A percentile compares a stretch with the other conserved stretches of the same genome.
Conservation (phyloP, 805 yeast genomes). For the Hanseniaspora valbyensis region DNA sequence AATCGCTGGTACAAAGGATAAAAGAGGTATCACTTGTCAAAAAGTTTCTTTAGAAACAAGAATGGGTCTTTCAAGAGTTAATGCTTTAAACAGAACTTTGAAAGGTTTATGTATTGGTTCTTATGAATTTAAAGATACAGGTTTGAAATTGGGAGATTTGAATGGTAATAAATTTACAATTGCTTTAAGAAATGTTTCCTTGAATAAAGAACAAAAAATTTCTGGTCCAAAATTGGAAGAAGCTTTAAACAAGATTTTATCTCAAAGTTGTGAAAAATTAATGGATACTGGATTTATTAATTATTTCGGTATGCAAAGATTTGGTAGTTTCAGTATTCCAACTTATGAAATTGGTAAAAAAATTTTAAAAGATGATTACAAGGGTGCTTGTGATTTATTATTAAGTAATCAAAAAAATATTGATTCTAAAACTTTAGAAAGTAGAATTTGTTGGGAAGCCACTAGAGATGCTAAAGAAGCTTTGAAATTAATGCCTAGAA, state of each 20-base stretch:
- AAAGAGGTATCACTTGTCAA: slow-evolving; percentile 93
- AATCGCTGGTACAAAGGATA: slow-evolving; percentile 92
- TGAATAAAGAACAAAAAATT: slow-evolving; percentile 20
- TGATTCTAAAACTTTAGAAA: slow-evolving; percentile 70
- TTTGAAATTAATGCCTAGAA: slow-evolving; percentile 68
- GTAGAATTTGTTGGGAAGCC: slow-evolving; percentile 71
- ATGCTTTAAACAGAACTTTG: slow-evolving; percentile 61
- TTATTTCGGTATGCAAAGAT: slow-evolving; percentile 96
- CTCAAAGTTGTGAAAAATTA: slow-evolving; percentile 46
- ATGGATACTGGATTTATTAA: slow-evolving; percentile 70
- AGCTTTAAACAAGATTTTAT: slow-evolving; percentile 38
- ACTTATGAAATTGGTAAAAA: slow-evolving; percentile 77
- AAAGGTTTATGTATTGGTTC: slow-evolving; percentile 74
- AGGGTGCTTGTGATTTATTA: slow-evolving; percentile 64
- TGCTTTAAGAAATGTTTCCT: slow-evolving; percentile 62
- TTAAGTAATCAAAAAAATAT: slow-evolving; percentile 78
- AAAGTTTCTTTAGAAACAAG: slow-evolving; percentile 50
- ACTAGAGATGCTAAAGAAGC: slow-evolving; percentile 58
- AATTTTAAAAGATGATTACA: slow-evolving; percentile 64
- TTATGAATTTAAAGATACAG: slow-evolving; percentile 51
- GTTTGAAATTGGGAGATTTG: slow-evolving; percentile 69
- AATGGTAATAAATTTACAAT: slow-evolving; percentile 82
- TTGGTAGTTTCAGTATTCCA: slow-evolving; percentile 89
- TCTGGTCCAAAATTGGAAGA: slow-evolving; percentile 8
- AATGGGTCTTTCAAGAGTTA: slow-evolving; percentile 62